These are phyloP conservation scores for Wallacemonas rigidus DNA, from an alignment of 208 protist species.

Conservation along the genomic window DNA sequence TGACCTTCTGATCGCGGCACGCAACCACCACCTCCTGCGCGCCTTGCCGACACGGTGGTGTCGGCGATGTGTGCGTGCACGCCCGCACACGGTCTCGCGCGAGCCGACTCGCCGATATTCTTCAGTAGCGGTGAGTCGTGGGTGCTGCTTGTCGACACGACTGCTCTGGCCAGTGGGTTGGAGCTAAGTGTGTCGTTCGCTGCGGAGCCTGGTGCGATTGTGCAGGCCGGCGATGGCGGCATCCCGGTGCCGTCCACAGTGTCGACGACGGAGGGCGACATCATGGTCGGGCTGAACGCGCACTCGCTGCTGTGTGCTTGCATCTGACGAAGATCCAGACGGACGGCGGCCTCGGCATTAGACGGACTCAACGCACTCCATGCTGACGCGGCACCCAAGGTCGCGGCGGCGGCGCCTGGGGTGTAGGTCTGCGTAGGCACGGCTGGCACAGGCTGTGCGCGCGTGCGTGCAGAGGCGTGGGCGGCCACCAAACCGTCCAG, in stretches of 20 bases:
- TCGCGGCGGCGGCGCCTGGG: not conserved
- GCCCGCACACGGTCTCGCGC: too few species aligned
- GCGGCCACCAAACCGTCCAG: slow-evolving; percentile 1
- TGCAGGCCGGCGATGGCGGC: slow-evolving; percentile 14
- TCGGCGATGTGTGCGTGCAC: too few species aligned
- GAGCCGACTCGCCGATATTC: too few species aligned
- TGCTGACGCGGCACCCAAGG: not conserved
- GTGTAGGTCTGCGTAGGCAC: too few species aligned
- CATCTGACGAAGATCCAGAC: not conserved
- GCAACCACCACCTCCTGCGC: too few species aligned
- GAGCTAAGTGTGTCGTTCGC: not conserved
- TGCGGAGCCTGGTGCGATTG: not conserved
- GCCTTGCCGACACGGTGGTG: too few species aligned
- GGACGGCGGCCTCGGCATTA: too few species aligned
- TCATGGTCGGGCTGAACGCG: not conserved
- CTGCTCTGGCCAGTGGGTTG: not conserved
- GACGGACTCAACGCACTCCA: too few species aligned
- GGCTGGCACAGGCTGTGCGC: slow-evolving; percentile 1
- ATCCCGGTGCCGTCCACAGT: not conserved
- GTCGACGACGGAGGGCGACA: slow-evolving; percentile 6
- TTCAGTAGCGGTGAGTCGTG: too few species aligned
- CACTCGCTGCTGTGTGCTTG: not conserved
- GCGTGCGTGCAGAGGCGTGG: not conserved
- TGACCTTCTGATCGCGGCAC: too few species aligned
- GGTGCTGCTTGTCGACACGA: not conserved